Evolutionary conservation across 1,284 basidiomycete species (phyloP), one percentile per base, ranked within the genome.

Genomic region (Psilocybe mexicana): DNA sequence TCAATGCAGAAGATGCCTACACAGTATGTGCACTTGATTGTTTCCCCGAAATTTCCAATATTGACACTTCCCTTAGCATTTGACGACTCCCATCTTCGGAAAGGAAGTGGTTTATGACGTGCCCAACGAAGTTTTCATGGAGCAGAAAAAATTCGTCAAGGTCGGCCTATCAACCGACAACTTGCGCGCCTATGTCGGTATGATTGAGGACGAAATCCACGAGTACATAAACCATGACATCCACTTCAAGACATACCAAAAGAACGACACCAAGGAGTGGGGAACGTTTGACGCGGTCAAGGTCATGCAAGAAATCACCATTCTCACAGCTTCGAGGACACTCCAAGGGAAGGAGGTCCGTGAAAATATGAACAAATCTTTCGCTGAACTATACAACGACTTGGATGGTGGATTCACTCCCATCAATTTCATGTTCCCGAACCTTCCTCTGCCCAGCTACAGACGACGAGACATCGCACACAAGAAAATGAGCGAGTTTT

Each of bases 101-200:
- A 95, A 95, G 71, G 95, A 94, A 54, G 97, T 99, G 47, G 96
- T 98, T 3, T 99, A 99, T 74, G 96, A 98, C 70, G 89, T 94
- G 57, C 96, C 97, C 33, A 99, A 99, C 73, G 90, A 95, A 56
- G 81, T 94, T 52, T 88, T 99, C 72, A 99, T 99, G 96, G 96
- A 99, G 72, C 97, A 99, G 75, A 99, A 99, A 82, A 93, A 92
- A 74, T 98, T 99, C 65, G 88, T 96, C 74, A 97, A 96, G 78
- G 89, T 94, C 64, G 96, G 96, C 43, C 84, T 99, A 7, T 92
- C 94, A 6, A 86, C 85, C 23, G 96, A 99, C 35, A 96, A 97
- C 72, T 90, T 99, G 75, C 86, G 89, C 40, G 82, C 86, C 43
- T 99, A 99, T 70, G 90, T 97, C 38, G 86, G 87, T 54, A 90